Evolutionary conservation across 1,139 yeast genomes (phyloP).

Genomic region (Blastobotrys proliferans): DNA sequence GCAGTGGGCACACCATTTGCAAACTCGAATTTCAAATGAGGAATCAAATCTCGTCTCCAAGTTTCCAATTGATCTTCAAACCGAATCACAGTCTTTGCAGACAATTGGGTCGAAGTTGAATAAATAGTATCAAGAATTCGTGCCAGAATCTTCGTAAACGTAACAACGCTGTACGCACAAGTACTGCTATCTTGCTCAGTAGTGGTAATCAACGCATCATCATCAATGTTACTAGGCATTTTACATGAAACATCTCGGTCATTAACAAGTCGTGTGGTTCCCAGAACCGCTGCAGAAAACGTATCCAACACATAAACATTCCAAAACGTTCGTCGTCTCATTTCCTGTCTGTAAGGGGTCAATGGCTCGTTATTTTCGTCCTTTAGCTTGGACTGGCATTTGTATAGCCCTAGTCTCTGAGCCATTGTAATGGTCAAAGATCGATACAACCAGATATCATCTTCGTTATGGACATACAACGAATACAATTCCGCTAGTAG

Average conservation of each 20-base stretch:
- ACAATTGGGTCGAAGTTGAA: constrained; percentile 39
- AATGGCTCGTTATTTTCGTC: constrained; percentile 50
- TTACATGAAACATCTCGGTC: constrained; percentile 86
- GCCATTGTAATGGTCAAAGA: constrained; percentile 80
- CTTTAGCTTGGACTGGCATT: constrained; percentile 84
- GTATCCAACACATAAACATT: constrained; percentile 74
- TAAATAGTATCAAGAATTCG: constrained; percentile 62
- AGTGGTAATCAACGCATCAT: constrained; percentile 34
- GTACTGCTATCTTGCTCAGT: constrained; percentile 10
- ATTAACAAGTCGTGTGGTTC: constrained; percentile 74
- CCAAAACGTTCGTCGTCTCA: constrained; percentile 81
- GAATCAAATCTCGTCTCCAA: constrained; percentile 74
- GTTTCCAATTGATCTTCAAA: constrained; percentile 67
- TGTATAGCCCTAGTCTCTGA: constrained; percentile 77
- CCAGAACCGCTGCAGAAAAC: constrained; percentile 69
- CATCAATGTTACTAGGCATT: constrained; percentile 65
- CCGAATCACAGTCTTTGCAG: constrained; percentile 39
- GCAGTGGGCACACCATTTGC: constrained; percentile 55
- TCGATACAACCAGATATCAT: constrained; percentile 69
- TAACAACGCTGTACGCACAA: constrained; percentile 38
- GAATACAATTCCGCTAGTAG: constrained; percentile 68
- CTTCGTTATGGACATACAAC: constrained; percentile 67
- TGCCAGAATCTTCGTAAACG: constrained; percentile 71
- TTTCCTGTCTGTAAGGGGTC: constrained; percentile 57
- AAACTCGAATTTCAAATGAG: constrained; percentile 58